These are phyloP conservation scores for Sequoiadendron giganteum DNA, from an alignment of 75 land plant genomes.

Conservation along the genomic window DNA sequence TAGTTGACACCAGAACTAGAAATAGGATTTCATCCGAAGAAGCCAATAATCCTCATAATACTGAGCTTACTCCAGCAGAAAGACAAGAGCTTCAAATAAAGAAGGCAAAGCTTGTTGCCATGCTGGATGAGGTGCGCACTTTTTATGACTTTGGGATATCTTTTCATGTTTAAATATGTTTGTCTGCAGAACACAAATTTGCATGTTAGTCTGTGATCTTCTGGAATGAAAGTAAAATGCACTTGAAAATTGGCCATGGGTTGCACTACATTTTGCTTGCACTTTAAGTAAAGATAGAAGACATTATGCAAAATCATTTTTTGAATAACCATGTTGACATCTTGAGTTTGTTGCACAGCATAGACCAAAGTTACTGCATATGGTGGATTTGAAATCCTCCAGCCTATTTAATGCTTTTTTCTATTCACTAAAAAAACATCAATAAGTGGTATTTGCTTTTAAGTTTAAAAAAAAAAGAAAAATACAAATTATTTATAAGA, in stretches of 20 bases:
- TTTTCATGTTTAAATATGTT: background rate
- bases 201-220: background rate
- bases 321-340: background rate
- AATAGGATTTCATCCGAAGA: background rate
- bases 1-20: background rate
- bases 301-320: background rate
- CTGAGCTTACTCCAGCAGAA: constrained; percentile 54
- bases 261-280: background rate
- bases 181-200: background rate
- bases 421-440: too few species aligned
- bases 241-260: background rate
- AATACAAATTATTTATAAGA: too few species aligned
- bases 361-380: too few species aligned
- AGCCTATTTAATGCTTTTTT: too few species aligned
- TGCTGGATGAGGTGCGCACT: constrained; percentile 82
- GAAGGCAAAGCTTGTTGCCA: constrained; percentile 69
- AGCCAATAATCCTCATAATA: background rate
- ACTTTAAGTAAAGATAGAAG: background rate
- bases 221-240: background rate
- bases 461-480: too few species aligned
- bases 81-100: constrained; percentile 83
- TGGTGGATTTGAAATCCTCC: too few species aligned
- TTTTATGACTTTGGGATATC: background rate
- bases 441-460: too few species aligned
- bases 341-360: background rate